Evolutionary conservation across 2,329 filamentous ascomycete species (phyloP).

Genomic region (Penicillium sp.): DNA sequence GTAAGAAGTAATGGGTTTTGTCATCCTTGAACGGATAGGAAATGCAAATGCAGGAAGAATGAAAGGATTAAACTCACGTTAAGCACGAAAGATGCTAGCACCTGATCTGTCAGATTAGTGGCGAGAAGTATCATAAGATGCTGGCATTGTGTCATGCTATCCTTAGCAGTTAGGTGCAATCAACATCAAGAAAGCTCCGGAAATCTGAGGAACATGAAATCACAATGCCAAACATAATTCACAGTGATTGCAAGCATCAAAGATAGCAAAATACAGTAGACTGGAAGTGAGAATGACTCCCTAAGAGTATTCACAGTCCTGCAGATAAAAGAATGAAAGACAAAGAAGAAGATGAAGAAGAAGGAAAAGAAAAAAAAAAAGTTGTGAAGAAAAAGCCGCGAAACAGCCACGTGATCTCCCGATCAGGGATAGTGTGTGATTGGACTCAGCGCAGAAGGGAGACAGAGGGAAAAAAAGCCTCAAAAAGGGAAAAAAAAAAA

Average conservation of each 20-base stretch:
- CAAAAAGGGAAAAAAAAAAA: background rate
- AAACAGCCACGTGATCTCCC: conserved; percentile 14
- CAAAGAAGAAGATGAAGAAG: conserved; percentile 20
- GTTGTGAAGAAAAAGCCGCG: conserved; percentile 19
- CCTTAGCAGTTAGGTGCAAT: background rate
- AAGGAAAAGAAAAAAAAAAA: conserved; percentile 8
- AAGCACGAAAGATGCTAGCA: background rate
- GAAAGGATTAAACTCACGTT: conserved; percentile 24
- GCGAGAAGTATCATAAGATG: conserved; percentile 5
- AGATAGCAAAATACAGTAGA: background rate
- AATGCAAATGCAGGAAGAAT: conserved; percentile 3
- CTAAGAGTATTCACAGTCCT: background rate
- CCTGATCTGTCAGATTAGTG: conserved; percentile 21
- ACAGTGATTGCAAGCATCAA: background rate
- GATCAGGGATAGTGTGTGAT: conserved; percentile 18
- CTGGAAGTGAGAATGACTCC: background rate
- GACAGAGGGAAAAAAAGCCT: conserved; percentile 3
- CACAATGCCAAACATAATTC: background rate
- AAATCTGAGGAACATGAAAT: background rate
- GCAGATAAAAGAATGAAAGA: conserved; percentile 1
- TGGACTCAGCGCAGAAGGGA: conserved; percentile 6
- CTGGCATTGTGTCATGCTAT: conserved; percentile 1
- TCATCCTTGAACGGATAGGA: conserved; percentile 53
- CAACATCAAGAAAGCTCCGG: conserved; percentile 4
- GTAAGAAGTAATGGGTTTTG: conserved; percentile 61